Percentiles rank a stretch among this genome's conserved stretches.
phyloP scores from a whole-genome alignment of 306 rosid genomes.

The Quercus glauca region DNA sequence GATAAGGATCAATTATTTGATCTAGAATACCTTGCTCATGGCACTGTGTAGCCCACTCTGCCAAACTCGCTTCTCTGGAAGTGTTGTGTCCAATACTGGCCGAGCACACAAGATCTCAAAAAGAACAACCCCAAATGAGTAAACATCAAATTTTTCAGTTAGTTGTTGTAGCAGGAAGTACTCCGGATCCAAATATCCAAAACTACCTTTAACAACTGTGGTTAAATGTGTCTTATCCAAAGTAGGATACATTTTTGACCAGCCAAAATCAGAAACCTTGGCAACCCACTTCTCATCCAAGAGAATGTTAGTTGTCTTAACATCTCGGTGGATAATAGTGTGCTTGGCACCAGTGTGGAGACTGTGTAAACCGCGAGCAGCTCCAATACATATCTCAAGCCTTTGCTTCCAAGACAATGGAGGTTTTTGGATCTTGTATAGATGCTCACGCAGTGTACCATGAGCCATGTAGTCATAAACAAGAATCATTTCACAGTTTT shows the following conservation, averaged over 20 bases:
- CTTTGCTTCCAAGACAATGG: slow-evolving; percentile 15
- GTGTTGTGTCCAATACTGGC: slow-evolving; percentile 46
- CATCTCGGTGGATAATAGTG: slow-evolving; percentile 93
- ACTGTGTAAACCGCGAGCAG: slow-evolving; percentile 7
- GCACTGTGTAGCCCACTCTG: slow-evolving; percentile 60
- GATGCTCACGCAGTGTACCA: slow-evolving; percentile 92
- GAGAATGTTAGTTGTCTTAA: slow-evolving; percentile 92
- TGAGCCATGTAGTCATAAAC: slow-evolving; percentile 89
- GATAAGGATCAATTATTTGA: neutral
- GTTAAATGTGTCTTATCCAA: too few species aligned
- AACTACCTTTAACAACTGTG: slow-evolving; percentile 58
- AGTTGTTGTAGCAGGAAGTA: slow-evolving; percentile 51
- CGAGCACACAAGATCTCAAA: slow-evolving; percentile 57
- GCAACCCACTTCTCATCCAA: slow-evolving; percentile 97
- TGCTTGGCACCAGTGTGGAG: slow-evolving; percentile 94
- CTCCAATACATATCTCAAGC: slow-evolving; percentile 80
- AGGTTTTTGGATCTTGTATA: slow-evolving; percentile 80
- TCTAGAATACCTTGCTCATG: slow-evolving; percentile 48
- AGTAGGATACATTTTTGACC: too few species aligned
- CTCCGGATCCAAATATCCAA: slow-evolving; percentile 56
- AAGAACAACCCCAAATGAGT: slow-evolving; percentile 58
- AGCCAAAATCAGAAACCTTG: slow-evolving; percentile 84
- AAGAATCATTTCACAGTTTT: slow-evolving; percentile 91
- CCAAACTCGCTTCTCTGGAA: slow-evolving; percentile 52
- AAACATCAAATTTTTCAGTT: slow-evolving; percentile 50